Base-by-base conservation (phyloP, 2,329 filamentous ascomycete genomes). In the Thielaviopsis cerberus region DNA sequence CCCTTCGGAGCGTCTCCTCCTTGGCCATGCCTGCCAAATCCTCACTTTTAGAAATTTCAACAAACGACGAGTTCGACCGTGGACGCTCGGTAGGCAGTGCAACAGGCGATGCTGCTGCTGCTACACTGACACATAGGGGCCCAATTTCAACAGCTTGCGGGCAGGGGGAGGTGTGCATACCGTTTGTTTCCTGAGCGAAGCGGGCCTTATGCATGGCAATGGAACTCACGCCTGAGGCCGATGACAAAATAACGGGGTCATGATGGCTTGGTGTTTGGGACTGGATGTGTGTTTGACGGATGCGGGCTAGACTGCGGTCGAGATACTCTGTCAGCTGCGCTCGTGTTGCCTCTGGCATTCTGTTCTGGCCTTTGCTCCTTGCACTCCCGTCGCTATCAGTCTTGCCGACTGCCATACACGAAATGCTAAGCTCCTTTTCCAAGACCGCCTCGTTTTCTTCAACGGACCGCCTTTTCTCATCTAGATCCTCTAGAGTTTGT, bases 281-380 rank as follows among this genome's bases (percentile, higher is more conserved):
- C n/a, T 55, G 27, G 20, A 2, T 26, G 26, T 50, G 41, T 37
- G 56, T 41, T 24, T 67, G 67, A 52, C 72, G 70, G 63, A 76
- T 71, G 64, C 73, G 73, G n/a, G 66, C 67, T 23, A 75, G 66
- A 7, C 73, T 73, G 54, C 71, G 69, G 58, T 75, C 72, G 30
- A 79, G 70, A 61, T 75, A 73, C 57, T 71, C 69, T n/a, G 77
- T 70, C 65, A 76, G 71, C 48, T 73, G 71, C 7, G 72, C 73
- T 62, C 74, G 75, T 17, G 70, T 66, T 27, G 72, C 71, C 62
- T 73, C 69, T 26, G 66, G 22, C 1, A 4, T 11, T 50, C n/a
- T 20, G 7, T 10, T 24, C 41, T 41, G 10, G 20, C 37, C 37
- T 5, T 30, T 30, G 27, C 11, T 6, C 27, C 27, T 30, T 48